Base-by-base conservation (phyloP, 2,329 filamentous ascomycete species). In the Monilinia laxa region DNA sequence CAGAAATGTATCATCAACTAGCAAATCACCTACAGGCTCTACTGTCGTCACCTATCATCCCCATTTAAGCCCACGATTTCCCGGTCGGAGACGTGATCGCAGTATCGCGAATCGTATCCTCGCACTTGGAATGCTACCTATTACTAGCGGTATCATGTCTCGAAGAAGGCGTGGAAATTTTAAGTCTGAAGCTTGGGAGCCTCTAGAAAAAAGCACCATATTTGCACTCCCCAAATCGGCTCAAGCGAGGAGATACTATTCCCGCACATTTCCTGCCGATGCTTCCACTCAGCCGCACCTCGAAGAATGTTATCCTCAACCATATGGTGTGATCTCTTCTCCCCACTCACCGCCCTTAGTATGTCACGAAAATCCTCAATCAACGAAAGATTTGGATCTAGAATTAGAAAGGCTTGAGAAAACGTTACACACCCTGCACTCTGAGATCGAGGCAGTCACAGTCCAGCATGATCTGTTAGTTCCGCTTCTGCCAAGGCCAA, bases 261-360 rank as follows among this genome's bases (percentile, higher is more conserved):
- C 58, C 14, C 58, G 58, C 31, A 62, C 58, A 20, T 62, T 51
- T 31, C 58, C 58, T 23, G 58, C 45, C 4, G 58, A 62, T 40
- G 16, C 14, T 40, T 51, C 5, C n/a, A 62, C 45, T 23, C 58
- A 62, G n/a, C 58, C 58, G 3, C 5, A 40, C 51, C 58, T 62
- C 31, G 31, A 25, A n/a, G 28, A 62, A 38, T 51, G 45, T 12
- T 51, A 62, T 51, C 11, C 23, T 38, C 45, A 10, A n/a, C 58
- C 58, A 62, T 62, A 62, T 51, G 45, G 45, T 62, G 0, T 28
- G 38, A 62, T 9, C 6, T 38, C 31, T 11, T 23, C 18, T 57
- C 4, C n/a, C 9, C 11, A 9, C 25, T 9, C 35, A 12, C 3
- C 4, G 20, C 45, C 31, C 16, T 20, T 9, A 38, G 31, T 18